Evolutionary conservation across 2,329 filamentous ascomycete genomes (phyloP), one percentile per base, ranked within the genome.

Genomic region (Rhynchosporium agropyri): DNA sequence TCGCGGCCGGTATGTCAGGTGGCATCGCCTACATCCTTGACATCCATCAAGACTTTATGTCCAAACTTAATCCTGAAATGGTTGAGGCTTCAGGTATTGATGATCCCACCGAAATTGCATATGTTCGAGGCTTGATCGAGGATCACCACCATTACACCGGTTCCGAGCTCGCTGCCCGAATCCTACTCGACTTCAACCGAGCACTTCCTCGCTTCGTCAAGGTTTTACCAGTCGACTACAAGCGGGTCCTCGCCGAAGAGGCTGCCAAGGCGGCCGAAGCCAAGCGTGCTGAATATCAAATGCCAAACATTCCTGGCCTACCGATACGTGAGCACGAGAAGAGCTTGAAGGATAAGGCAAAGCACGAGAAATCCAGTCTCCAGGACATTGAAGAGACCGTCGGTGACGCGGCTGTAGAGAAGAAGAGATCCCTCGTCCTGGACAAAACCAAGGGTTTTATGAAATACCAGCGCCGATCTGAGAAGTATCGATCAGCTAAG

Each of bases 81-180:
- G 94, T 98, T 70, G 93, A 97, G 79, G 87, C 94, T 31, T 90
- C 89, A 54, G 84, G 85, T 8, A 81, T 98, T 50, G 90, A 94
- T 66, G 93, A 97, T 65, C 91, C 91, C 31, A 79, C 87, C 63
- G 94, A 98, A 77, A 91, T 97, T 73, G 92, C 93, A 40, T 97
- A 89, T 76, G 83, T 98, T 36, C 91, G 93, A 69, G 90, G 93
- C 66, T 83, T 97, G 69, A 91, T 98, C 61, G 94, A 98, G 80
- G 94, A 98, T 70, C 94, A 98, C 74, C 92, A 97, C 78, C 94
- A 97, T 78, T 97, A 97, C 83, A 98, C 94, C 63, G 94, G 94
- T 64, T 97, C 94, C 13, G 94, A 97, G 81, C 85, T 96, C 60
- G 94, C 94, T 38, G 93, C 93, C 64, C 91, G 94, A 67, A 91